Evolutionary conservation across 1,284 basidiomycete species (phyloP).

Genomic region (Anthracocystis walkeri): DNA sequence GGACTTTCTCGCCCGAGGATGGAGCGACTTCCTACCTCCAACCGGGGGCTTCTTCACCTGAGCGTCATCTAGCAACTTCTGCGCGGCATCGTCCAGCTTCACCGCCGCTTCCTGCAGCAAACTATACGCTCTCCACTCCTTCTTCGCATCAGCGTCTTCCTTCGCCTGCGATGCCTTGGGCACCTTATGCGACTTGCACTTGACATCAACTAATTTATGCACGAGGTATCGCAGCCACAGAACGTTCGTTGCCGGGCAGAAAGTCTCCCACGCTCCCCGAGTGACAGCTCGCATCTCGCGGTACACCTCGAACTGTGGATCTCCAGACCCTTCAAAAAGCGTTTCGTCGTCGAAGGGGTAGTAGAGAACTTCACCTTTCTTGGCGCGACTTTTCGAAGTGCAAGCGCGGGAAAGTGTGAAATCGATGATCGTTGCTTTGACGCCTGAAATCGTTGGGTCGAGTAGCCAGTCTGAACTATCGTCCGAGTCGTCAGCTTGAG

Average conservation of each 20-base stretch:
- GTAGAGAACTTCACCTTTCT: conserved; percentile 38
- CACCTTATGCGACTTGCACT: conserved; percentile 17
- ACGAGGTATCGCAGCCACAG: conserved; percentile 88
- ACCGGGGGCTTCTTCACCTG: neutral
- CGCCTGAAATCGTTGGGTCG: conserved; percentile 72
- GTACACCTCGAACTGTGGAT: conserved; percentile 95
- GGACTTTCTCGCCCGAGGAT: conserved; percentile 20
- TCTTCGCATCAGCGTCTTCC: conserved; percentile 2
- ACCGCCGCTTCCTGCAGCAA: conserved; percentile 8
- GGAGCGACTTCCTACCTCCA: conserved; percentile 22
- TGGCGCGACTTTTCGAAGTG: conserved; percentile 14
- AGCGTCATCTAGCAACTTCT: conserved; percentile 4
- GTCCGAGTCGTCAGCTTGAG: neutral
- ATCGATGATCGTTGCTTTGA: conserved; percentile 89
- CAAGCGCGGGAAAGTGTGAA: conserved; percentile 82
- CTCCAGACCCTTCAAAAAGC: conserved; percentile 77
- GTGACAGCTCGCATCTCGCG: conserved; percentile 82
- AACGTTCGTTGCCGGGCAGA: conserved; percentile 84
- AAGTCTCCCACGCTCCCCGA: conserved; percentile 77
- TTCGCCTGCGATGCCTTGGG: conserved; percentile 6
- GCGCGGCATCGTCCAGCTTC: conserved; percentile 17
- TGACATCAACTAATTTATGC: conserved; percentile 75
- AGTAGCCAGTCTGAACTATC: conserved; percentile 14
- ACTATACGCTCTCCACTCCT: conserved; percentile 15
- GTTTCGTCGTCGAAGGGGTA: conserved; percentile 68